These are phyloP conservation scores for Phytophthora brassicae DNA, from an alignment of 352 stramenopile species.

Conservation along the genomic window DNA sequence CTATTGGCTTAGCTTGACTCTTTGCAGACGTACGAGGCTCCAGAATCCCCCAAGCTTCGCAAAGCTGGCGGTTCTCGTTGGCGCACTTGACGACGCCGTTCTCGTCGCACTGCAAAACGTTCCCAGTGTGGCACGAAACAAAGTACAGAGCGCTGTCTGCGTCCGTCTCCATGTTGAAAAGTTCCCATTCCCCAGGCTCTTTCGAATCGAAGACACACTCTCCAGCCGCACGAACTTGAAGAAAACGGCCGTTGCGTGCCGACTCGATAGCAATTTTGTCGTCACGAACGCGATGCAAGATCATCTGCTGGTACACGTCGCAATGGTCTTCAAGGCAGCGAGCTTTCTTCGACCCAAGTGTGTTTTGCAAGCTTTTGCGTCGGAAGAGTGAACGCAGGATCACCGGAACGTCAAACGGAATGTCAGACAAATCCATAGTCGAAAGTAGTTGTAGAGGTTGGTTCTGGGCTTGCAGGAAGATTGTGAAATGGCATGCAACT, in stretches of 20 bases:
- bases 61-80: conserved; percentile 20
- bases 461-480: conserved; percentile 5
- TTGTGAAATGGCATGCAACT: neutral
- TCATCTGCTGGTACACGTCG: conserved; percentile 31
- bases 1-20: neutral
- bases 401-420: conserved; percentile 34
- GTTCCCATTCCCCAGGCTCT: conserved; percentile 28
- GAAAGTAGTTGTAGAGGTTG: neutral
- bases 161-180: conserved; percentile 41
- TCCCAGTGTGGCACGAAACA: conserved; percentile 33
- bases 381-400: conserved; percentile 31
- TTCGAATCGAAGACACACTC: conserved; percentile 37
- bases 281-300: conserved; percentile 32
- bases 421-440: conserved; percentile 33
- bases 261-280: conserved; percentile 39
- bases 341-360: conserved; percentile 35
- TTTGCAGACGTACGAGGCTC: conserved; percentile 8
- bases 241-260: conserved; percentile 24
- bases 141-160: conserved; percentile 27
- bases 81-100: conserved; percentile 22
- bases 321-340: conserved; percentile 30
- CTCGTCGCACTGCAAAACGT: conserved; percentile 29
- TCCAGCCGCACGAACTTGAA: conserved; percentile 29
- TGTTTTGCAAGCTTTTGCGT: conserved; percentile 33
- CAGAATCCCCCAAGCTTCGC: conserved; percentile 31